A percentile compares a stretch with the other conserved stretches of the same genome.
Evolutionary conservation across 345 rosid species (phyloP).

Genomic region (Salix koriyanagi): DNA sequence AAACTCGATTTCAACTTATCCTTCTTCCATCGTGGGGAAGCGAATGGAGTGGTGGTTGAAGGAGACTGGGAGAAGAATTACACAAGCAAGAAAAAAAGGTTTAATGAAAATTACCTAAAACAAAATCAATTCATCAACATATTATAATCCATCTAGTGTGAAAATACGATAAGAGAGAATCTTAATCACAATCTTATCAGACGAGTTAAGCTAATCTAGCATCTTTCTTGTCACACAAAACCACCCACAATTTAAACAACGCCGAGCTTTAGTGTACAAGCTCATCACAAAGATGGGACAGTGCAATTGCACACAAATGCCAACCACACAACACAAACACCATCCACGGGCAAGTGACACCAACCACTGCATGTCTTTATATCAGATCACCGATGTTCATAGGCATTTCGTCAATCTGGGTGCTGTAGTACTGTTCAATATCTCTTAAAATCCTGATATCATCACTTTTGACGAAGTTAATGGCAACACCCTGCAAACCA

Average conservation of each 20-base stretch:
- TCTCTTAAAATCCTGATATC: constrained; percentile 86
- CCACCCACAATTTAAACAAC: not conserved
- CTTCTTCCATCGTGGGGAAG: not conserved
- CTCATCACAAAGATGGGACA: not conserved
- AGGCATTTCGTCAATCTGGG: constrained; percentile 95
- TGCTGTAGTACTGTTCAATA: constrained; percentile 87
- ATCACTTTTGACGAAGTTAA: constrained; percentile 81
- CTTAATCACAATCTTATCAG: not conserved
- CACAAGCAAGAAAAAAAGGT: not conserved
- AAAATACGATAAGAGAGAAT: too few relatives aligned
- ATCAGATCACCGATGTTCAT: constrained; percentile 89
- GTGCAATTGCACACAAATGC: not conserved
- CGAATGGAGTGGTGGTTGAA: not conserved
- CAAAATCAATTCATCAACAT: not conserved
- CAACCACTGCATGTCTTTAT: constrained; percentile 10
- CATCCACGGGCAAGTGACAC: not conserved
- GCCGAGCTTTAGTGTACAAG: not conserved
- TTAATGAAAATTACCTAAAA: not conserved
- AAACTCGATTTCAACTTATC: not conserved
- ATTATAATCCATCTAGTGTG: not conserved
- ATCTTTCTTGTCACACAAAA: not conserved
- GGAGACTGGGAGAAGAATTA: not conserved
- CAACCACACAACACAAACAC: not conserved
- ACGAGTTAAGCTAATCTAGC: not conserved
- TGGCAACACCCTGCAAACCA: constrained; percentile 71